Conservation (phyloP, 140 eudicot species). For the Artemisia princeps region DNA sequence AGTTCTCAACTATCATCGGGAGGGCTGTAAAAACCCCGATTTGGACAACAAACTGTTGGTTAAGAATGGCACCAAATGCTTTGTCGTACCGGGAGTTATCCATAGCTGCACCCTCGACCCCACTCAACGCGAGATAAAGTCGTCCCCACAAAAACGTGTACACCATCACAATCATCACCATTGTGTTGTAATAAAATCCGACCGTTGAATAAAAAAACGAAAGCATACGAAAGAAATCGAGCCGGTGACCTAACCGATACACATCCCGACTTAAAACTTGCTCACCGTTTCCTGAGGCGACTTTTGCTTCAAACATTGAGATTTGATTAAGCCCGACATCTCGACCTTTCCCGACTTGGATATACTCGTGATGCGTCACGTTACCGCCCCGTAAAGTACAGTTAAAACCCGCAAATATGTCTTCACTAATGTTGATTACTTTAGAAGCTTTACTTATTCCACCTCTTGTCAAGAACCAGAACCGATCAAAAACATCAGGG, state of each 20-base stretch:
- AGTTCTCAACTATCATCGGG: conserved; percentile 88
- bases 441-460: conserved; percentile 86
- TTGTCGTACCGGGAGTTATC: conserved; percentile 38
- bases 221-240: conserved; percentile 93
- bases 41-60: conserved; percentile 83
- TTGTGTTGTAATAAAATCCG: conserved; percentile 71
- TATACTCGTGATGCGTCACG: conserved; percentile 87
- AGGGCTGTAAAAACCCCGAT: conserved; percentile 84
- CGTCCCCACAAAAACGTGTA: conserved; percentile 85
- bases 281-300: conserved; percentile 90
- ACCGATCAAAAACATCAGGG: conserved; percentile 86
- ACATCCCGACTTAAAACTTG: conserved; percentile 83
- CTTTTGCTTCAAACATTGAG: conserved; percentile 95
- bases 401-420: conserved; percentile 83
- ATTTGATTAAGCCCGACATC: conserved; percentile 94
- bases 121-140: conserved; percentile 79
- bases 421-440: conserved; percentile 84
- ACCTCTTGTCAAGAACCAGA: conserved; percentile 86
- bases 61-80: conserved; percentile 56
- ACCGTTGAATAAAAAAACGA: conserved; percentile 79
- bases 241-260: conserved; percentile 83
- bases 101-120: conserved; percentile 56
- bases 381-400: conserved; percentile 86
- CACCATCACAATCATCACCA: conserved; percentile 69
- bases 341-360: conserved; percentile 90